Conservation (phyloP, 495 filamentous ascomycete species). For the Trichoderma virens region DNA sequence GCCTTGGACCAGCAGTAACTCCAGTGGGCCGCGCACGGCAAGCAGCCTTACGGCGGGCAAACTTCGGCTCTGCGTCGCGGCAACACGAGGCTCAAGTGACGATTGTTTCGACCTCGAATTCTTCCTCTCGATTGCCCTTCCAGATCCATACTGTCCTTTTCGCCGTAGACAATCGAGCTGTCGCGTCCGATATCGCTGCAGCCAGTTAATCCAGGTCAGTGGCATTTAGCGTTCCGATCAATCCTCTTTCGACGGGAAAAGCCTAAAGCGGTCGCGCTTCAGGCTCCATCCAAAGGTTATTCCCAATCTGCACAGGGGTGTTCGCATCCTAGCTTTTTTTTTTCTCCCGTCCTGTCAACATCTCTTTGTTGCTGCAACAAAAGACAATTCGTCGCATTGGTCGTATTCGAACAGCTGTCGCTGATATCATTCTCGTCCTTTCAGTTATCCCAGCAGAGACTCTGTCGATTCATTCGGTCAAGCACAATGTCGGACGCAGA, state of each 20-base stretch:
- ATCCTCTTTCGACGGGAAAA: background rate
- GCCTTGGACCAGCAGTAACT: background rate
- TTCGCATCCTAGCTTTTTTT: background rate
- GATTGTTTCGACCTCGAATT: background rate
- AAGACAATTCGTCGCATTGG: background rate
- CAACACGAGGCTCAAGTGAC: conserved; percentile 4
- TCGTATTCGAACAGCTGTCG: background rate
- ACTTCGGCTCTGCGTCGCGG: conserved; percentile 7
- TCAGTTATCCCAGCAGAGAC: background rate
- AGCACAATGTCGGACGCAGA: conserved; percentile 12
- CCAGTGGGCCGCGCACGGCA: background rate
- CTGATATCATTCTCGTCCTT: background rate
- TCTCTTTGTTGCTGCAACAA: background rate
- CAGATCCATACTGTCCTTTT: background rate
- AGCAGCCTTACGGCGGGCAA: conserved; percentile 1
- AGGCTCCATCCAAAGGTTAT: background rate
- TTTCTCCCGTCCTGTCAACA: background rate
- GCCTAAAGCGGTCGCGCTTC: background rate
- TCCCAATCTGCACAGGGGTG: background rate
- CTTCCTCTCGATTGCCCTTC: background rate
- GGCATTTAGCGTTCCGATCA: background rate
- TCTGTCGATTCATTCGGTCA: conserved; percentile 7
- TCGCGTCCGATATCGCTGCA: conserved; percentile 9
- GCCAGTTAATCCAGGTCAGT: background rate
- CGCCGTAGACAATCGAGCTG: background rate